These are phyloP conservation scores for Phylloboletellus chloephorus DNA, from an alignment of 1,284 basidiomycete genomes.

Conservation along the genomic window DNA sequence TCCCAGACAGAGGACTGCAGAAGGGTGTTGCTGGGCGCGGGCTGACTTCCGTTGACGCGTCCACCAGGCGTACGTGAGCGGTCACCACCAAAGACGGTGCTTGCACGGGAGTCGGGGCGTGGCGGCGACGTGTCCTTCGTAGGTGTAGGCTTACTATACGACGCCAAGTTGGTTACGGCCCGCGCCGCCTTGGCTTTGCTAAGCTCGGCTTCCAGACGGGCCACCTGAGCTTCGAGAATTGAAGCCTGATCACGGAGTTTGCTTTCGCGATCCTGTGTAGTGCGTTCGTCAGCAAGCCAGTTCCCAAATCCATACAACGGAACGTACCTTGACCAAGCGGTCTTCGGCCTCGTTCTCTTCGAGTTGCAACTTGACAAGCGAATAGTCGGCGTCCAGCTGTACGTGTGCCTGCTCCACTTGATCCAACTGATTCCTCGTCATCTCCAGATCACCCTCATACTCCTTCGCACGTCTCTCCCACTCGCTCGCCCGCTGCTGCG, in stretches of 20 bases:
- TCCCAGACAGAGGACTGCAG: slow-evolving; percentile 60
- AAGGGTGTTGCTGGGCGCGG: slow-evolving; percentile 41
- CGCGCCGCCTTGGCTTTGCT: slow-evolving; percentile 43
- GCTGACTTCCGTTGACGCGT: slow-evolving; percentile 26
- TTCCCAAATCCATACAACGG: slow-evolving; percentile 4
- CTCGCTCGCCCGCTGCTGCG: slow-evolving; percentile 69
- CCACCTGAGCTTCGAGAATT: slow-evolving; percentile 56
- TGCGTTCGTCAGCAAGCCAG: slow-evolving; percentile 8
- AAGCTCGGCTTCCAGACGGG: slow-evolving; percentile 56
- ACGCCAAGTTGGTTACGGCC: slow-evolving; percentile 20
- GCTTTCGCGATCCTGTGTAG: slow-evolving; percentile 61
- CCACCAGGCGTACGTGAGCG: slow-evolving; percentile 39
- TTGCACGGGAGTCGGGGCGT: slow-evolving; percentile 66
- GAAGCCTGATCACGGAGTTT: slow-evolving; percentile 63
- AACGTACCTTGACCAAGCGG: slow-evolving; percentile 55
- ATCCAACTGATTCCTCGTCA: slow-evolving; percentile 54
- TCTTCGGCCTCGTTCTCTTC: slow-evolving; percentile 70
- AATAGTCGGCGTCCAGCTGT: slow-evolving; percentile 66
- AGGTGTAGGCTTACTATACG: slow-evolving; percentile 33
- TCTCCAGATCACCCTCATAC: slow-evolving; percentile 56
- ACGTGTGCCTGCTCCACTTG: slow-evolving; percentile 56
- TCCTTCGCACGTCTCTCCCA: slow-evolving; percentile 77
- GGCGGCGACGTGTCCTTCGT: slow-evolving; percentile 36
- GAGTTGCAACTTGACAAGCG: slow-evolving; percentile 59
- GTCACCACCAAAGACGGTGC: slow-evolving; percentile 47